Evolutionary conservation across 148 eudicot genomes (phyloP).

Genomic region (Fagopyrum homotropicum): DNA sequence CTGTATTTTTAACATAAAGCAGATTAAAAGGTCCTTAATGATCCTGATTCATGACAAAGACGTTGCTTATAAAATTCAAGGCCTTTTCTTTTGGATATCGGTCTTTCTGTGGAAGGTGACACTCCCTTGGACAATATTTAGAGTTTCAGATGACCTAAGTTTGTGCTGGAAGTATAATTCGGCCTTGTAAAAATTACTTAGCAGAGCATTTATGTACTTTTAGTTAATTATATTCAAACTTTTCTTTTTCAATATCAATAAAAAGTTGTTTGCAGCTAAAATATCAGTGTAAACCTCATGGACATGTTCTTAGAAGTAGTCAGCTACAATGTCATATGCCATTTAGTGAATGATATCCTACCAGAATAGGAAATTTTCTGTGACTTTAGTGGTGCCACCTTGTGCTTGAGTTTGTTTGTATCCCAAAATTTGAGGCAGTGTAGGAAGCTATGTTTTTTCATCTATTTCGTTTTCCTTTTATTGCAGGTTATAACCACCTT

Average conservation of each 20-base stretch:
- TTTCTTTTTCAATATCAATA: neutral
- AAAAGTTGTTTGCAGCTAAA: neutral
- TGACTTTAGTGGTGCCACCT: neutral
- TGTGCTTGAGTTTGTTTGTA: neutral
- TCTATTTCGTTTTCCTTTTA: neutral
- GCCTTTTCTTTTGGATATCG: neutral
- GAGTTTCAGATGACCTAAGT: neutral
- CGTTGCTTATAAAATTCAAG: neutral
- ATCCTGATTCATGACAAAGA: neutral
- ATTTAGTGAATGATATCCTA: too few species aligned
- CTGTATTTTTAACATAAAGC: neutral
- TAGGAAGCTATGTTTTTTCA: neutral
- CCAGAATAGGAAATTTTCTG: too few species aligned
- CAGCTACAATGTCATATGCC: too few species aligned
- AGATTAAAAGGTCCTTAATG: neutral
- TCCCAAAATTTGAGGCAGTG: neutral
- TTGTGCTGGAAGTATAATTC: neutral
- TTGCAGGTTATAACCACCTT: conserved; percentile 85
- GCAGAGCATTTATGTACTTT: neutral
- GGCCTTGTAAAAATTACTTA: neutral
- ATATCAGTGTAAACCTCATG: too few species aligned
- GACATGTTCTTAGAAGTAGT: too few species aligned
- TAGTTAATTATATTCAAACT: neutral
- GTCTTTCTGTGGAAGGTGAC: neutral
- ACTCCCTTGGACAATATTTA: neutral